Base-by-base conservation (phyloP, 176 grass and related monocot species). In the Carex littledalei region DNA sequence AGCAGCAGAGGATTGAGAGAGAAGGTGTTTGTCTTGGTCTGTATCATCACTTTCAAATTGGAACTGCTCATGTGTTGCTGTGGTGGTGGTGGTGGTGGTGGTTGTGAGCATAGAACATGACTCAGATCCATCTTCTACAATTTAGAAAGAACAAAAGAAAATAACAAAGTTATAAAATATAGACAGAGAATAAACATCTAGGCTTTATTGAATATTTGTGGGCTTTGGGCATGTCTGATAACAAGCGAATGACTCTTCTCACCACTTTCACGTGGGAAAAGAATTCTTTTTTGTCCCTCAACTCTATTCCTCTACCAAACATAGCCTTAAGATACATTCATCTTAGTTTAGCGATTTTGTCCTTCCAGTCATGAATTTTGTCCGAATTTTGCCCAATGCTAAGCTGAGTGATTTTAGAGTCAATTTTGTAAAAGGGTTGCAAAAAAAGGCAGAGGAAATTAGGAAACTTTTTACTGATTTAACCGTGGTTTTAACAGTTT, bases 1-100 rank as follows among this genome's bases (percentile, higher is more conserved):
- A 63, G 59, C 43, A 78, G 84, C 63, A 72, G 88, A 92, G 83
- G 91, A 90, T n/a, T 87, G 80, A 56, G 88, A 87, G 31, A 98
- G 88, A 41, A 98, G 84, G 78, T 90, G 80, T 80, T 90, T 95
- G 14, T 92, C 93, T 94, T 94, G 88, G 62, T 90, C 81, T 45
- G 85, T 50, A 78, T 92, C 88, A 43, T 92, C 93, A 58, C 89
- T 91, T 8, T 97, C 92, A 3, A 76, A 81, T 56, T 85, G 70
- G 8, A 88, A 86, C 18, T 87, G 86, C 50, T 78, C 74, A 34
- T 55, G 50, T 31, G 74, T 56, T 21, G 74, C 55, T 11, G 72
- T 89, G 26, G 85, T 78, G 14, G 72, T 76, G 13, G 71, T n/a
- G n/a, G n/a, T n/a, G n/a, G n/a, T 89, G 26, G 85, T 86, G 59